These are phyloP conservation scores for Ceratobasidium sp. DNA, from an alignment of 1,284 basidiomycete species.

Conservation along the genomic window DNA sequence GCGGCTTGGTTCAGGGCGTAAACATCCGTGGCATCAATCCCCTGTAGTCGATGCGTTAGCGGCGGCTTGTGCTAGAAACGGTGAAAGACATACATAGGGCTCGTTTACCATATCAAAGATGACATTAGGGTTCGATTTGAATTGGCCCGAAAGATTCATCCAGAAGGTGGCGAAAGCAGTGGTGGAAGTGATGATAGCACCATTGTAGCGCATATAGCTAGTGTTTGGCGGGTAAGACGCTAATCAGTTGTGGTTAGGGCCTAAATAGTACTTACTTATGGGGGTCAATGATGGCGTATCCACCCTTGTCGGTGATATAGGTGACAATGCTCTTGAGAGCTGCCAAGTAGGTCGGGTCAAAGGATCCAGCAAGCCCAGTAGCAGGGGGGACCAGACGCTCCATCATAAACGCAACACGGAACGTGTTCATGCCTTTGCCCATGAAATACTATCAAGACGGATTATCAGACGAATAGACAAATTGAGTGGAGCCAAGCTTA, in stretches of 20 bases:
- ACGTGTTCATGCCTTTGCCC: conserved; percentile 70
- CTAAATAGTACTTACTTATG: conserved; percentile 57
- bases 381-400: conserved; percentile 69
- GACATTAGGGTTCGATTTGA: conserved; percentile 51
- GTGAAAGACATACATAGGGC: conserved; percentile 63
- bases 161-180: conserved; percentile 70
- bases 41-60: conserved; percentile 52
- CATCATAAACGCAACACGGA: conserved; percentile 72
- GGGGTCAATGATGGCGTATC: conserved; percentile 67
- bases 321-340: conserved; percentile 66
- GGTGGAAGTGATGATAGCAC: conserved; percentile 64
- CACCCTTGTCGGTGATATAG: conserved; percentile 73
- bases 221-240: conserved; percentile 21
- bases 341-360: conserved; percentile 64
- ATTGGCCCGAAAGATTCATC: conserved; percentile 68
- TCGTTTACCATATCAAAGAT: conserved; percentile 72
- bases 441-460: conserved; percentile 70
- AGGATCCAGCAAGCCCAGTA: conserved; percentile 49
- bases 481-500: conserved; percentile 49
- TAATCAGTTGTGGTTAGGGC: neutral
- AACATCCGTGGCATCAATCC: conserved; percentile 39
- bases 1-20: conserved; percentile 67
- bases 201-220: conserved; percentile 73
- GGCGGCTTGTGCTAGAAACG: conserved; percentile 59
- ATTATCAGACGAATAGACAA: no score